phyloP scores from a whole-genome alignment of 441 rosid genomes.

The Bruguiera hainesii region DNA sequence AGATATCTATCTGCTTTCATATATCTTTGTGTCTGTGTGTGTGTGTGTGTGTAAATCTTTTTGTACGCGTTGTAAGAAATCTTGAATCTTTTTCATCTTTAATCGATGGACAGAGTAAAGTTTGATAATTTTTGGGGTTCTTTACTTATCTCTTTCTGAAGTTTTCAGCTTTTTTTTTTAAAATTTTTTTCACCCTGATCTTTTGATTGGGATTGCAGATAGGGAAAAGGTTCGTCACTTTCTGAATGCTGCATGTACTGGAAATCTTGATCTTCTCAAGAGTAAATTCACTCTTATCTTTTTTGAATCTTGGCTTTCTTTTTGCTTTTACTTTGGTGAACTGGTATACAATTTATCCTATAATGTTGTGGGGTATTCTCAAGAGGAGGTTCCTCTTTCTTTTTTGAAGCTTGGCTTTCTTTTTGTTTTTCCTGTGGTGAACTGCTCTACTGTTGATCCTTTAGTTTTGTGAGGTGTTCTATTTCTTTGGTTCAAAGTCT shows the following conservation, averaged over 20 bases:
- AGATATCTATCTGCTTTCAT: not conserved
- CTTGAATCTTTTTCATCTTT: not conserved
- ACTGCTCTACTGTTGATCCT: not conserved
- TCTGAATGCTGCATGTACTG: conserved; percentile 69
- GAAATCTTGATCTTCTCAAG: conserved; percentile 80
- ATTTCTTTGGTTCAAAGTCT: not conserved
- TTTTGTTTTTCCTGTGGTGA: not conserved
- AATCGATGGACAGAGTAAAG: not conserved
- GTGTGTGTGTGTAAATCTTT: not conserved
- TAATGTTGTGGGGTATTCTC: not conserved
- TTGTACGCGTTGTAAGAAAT: not conserved
- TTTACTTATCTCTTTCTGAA: conserved; percentile 6
- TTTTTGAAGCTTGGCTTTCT: not conserved
- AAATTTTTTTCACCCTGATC: not conserved
- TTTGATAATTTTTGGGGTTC: conserved; percentile 7
- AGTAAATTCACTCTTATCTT: conserved; percentile 37
- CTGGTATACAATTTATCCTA: not conserved
- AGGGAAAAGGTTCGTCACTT: conserved; percentile 81
- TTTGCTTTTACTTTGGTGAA: not conserved
- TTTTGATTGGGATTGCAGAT: conserved; percentile 37
- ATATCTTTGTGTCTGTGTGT: not conserved
- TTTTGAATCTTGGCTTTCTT: not conserved
- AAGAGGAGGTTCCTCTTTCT: not conserved
- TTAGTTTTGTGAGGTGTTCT: not conserved
- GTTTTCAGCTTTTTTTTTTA: conserved; percentile 9